These are phyloP conservation scores for Scopulariopsis brevicaulis DNA, from an alignment of 2,329 filamentous ascomycete species.

Conservation along the genomic window DNA sequence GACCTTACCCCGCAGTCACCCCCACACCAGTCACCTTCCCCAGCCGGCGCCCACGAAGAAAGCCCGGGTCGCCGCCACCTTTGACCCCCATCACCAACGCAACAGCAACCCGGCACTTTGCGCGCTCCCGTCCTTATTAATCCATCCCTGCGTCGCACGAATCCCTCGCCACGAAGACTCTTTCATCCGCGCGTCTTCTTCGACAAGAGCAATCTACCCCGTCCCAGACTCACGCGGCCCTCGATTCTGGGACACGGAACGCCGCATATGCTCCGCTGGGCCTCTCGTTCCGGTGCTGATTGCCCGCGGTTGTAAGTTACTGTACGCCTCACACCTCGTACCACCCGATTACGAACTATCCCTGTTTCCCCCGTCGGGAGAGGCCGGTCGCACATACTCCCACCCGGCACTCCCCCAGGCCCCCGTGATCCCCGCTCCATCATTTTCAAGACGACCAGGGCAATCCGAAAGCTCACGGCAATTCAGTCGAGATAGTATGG, in stretches of 20 bases:
- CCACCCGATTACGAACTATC: neutral
- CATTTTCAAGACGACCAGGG: neutral
- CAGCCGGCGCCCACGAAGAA: neutral
- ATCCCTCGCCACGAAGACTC: neutral
- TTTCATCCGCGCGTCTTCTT: neutral
- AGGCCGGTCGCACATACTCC: neutral
- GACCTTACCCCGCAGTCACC: neutral
- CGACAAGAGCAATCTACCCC: neutral
- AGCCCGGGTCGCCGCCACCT: neutral
- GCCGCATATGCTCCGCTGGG: neutral
- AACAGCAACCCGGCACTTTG: neutral
- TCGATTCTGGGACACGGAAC: neutral
- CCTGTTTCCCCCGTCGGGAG: neutral
- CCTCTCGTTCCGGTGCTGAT: neutral
- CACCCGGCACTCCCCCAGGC: neutral
- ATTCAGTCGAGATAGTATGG: constrained; percentile 1
- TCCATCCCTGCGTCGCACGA: neutral
- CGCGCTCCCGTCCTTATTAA: neutral
- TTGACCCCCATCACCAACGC: neutral
- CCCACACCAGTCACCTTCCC: neutral
- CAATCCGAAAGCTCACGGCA: neutral
- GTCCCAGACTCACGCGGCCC: neutral
- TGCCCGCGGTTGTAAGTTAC: neutral
- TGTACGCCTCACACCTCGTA: neutral
- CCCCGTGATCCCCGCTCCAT: neutral